A percentile compares a stretch with the other conserved stretches of the same genome.
Conservation (phyloP, 306 rosid species). For the Abrus pulchellus region DNA sequence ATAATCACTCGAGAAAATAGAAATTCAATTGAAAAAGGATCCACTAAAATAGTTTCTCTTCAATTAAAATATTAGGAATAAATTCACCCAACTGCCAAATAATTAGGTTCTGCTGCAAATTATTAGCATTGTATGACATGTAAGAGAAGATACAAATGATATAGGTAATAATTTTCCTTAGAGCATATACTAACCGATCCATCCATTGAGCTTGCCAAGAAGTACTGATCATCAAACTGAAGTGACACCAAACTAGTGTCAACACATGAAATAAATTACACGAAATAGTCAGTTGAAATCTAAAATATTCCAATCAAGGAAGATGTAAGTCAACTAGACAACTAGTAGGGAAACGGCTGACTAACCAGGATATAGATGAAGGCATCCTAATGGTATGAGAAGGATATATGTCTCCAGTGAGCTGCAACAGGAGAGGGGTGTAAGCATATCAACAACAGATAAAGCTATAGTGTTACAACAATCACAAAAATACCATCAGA, state of each 20-base stretch:
- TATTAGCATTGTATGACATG: conserved; percentile 15
- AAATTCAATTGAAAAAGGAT: conserved; percentile 1
- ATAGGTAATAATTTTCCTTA: conserved; percentile 13
- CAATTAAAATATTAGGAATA: not conserved
- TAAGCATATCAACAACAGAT: conserved; percentile 44
- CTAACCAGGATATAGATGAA: conserved; percentile 84
- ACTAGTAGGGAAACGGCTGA: conserved; percentile 39
- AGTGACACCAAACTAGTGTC: conserved; percentile 76
- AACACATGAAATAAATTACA: conserved; percentile 43
- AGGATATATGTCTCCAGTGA: conserved; percentile 68
- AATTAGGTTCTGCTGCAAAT: conserved; percentile 27
- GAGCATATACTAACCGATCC: conserved; percentile 79
- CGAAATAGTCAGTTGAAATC: conserved; percentile 30
- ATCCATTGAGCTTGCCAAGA: conserved; percentile 96
- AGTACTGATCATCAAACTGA: conserved; percentile 81
- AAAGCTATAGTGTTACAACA: not conserved
- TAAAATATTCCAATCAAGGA: conserved; percentile 17
- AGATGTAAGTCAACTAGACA: conserved; percentile 30
- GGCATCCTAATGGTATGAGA: conserved; percentile 76
- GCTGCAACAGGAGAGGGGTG: conserved; percentile 56
- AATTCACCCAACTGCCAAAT: conserved; percentile 27
- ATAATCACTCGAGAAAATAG: not conserved
- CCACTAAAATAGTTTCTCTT: not conserved
- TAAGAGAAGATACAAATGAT: conserved; percentile 1
- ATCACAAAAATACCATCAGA: conserved; percentile 1